Evolutionary conservation across 2,329 filamentous ascomycete genomes (phyloP).

Genomic region (Aspergillus floridensis): DNA sequence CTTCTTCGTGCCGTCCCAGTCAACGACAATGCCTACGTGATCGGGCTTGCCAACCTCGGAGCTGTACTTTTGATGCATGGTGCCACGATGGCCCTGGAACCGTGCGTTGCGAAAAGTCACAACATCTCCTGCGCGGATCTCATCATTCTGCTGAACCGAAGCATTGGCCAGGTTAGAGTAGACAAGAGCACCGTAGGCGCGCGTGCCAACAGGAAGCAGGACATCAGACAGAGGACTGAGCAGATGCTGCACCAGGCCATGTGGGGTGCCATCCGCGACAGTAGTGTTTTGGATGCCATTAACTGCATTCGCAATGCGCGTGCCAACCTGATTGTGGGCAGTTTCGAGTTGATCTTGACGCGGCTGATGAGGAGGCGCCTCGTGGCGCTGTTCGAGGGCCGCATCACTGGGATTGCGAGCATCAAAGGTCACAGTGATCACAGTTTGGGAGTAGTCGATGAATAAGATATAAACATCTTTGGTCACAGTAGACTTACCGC

Average conservation of each 20-base stretch:
- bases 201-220: slow-evolving; percentile 78
- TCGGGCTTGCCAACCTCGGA: slow-evolving; percentile 82
- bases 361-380: slow-evolving; percentile 73
- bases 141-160: slow-evolving; percentile 82
- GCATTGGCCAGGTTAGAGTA: slow-evolving; percentile 96
- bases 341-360: slow-evolving; percentile 92
- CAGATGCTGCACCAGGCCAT: slow-evolving; percentile 74
- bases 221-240: slow-evolving; percentile 71
- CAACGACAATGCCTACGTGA: slow-evolving; percentile 85
- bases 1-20: slow-evolving; percentile 99
- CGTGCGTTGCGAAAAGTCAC: slow-evolving; percentile 87
- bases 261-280: slow-evolving; percentile 80
- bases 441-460: slow-evolving; percentile 93
- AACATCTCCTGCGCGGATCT: slow-evolving; percentile 91
- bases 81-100: slow-evolving; percentile 92
- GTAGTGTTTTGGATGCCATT: slow-evolving; percentile 71
- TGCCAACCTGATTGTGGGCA: slow-evolving; percentile 77
- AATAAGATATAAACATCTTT: slow-evolving; percentile 86
- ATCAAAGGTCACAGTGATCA: slow-evolving; percentile 79
- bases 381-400: slow-evolving; percentile 78
- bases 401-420: slow-evolving; percentile 69
- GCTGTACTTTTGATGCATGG: slow-evolving; percentile 92
- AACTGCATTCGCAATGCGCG: slow-evolving; percentile 70
- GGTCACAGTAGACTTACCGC: slow-evolving; percentile 68
- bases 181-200: slow-evolving; percentile 85